Percentiles rank a stretch among this genome's conserved stretches.
Conservation (phyloP, 371 early-diverging fungal genomes). For the Syncephalastrum contaminatum region DNA sequence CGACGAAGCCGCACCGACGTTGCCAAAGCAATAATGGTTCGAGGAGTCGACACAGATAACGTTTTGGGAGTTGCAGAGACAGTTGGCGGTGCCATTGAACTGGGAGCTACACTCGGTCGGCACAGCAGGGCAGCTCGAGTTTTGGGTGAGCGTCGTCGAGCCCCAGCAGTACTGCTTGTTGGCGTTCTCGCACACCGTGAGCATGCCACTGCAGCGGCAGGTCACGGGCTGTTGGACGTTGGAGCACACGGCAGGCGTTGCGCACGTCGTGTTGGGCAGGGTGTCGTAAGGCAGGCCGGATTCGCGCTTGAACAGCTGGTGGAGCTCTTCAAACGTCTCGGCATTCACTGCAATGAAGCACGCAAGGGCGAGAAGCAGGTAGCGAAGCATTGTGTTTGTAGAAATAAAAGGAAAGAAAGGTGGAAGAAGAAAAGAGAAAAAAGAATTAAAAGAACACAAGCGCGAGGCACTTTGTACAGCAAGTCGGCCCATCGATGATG, state of each 20-base stretch:
- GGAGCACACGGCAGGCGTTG: slow-evolving; percentile 22
- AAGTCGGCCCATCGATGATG: neutral
- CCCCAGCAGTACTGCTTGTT: slow-evolving; percentile 37
- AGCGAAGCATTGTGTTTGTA: neutral
- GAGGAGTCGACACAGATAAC: slow-evolving; percentile 35
- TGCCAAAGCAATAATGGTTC: slow-evolving; percentile 38
- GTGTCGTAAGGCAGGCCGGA: slow-evolving; percentile 30
- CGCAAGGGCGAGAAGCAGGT: neutral
- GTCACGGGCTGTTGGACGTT: slow-evolving; percentile 20
- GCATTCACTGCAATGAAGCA: slow-evolving; percentile 13
- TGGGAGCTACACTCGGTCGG: slow-evolving; percentile 20
- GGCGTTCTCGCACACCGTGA: slow-evolving; percentile 26
- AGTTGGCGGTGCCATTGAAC: slow-evolving; percentile 19
- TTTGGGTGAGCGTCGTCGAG: slow-evolving; percentile 19
- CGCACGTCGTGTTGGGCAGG: slow-evolving; percentile 26
- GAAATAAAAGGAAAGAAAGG: slow-evolving; percentile 4
- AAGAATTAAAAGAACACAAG: neutral
- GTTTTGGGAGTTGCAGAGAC: slow-evolving; percentile 28
- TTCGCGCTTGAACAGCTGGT: slow-evolving; percentile 26
- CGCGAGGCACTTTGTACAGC: neutral
- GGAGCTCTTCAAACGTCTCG: slow-evolving; percentile 3
- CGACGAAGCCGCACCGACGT: slow-evolving; percentile 1
- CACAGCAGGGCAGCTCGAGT: slow-evolving; percentile 22
- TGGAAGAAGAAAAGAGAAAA: slow-evolving; percentile 1
- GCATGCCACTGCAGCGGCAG: slow-evolving; percentile 30